Percentiles rank a stretch among this genome's conserved stretches.
Evolutionary conservation across 352 stramenopile species (phyloP).

Genomic region (Phytophthora fragariae): DNA sequence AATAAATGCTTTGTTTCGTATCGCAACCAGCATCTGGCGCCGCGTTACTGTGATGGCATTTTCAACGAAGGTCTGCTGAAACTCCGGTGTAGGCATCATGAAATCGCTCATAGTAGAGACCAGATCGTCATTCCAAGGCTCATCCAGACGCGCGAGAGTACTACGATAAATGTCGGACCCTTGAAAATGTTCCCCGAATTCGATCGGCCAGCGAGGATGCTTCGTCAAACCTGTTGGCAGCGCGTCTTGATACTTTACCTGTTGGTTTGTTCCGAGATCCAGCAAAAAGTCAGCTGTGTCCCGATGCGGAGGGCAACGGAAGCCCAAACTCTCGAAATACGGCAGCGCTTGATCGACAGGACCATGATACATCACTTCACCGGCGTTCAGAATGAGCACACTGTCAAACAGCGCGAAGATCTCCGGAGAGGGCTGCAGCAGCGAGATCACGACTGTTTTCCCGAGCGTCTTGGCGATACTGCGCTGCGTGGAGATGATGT

Average conservation of each 20-base stretch:
- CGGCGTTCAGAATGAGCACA: constrained; percentile 91
- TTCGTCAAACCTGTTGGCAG: constrained; percentile 1
- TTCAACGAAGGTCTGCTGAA: constrained; percentile 52
- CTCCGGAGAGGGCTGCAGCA: constrained; percentile 93
- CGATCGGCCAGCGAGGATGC: constrained; percentile 15
- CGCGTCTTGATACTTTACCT: constrained; percentile 39
- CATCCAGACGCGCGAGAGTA: constrained; percentile 47
- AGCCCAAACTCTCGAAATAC: constrained; percentile 60
- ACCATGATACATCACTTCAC: constrained; percentile 84
- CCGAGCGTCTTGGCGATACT: constrained; percentile 58
- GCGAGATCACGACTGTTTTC: constrained; percentile 71
- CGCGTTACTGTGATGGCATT: constrained; percentile 39
- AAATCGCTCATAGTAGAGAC: constrained; percentile 51
- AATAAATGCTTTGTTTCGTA: constrained; percentile 59
- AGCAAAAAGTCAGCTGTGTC: constrained; percentile 58
- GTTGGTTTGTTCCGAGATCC: constrained; percentile 54
- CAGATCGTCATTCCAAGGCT: constrained; percentile 50
- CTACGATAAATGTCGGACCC: constrained; percentile 51
- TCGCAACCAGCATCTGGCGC: constrained; percentile 72
- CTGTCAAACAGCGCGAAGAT: constrained; percentile 95
- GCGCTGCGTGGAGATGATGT: constrained; percentile 59
- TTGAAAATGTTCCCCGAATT: constrained; percentile 56
- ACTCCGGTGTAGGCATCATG: constrained; percentile 29
- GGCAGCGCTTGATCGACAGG: constrained; percentile 31
- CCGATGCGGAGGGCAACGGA: constrained; percentile 43